Conservation (phyloP, 768 basidiomycete species). For the Gloeopeniophorella convolvens region DNA sequence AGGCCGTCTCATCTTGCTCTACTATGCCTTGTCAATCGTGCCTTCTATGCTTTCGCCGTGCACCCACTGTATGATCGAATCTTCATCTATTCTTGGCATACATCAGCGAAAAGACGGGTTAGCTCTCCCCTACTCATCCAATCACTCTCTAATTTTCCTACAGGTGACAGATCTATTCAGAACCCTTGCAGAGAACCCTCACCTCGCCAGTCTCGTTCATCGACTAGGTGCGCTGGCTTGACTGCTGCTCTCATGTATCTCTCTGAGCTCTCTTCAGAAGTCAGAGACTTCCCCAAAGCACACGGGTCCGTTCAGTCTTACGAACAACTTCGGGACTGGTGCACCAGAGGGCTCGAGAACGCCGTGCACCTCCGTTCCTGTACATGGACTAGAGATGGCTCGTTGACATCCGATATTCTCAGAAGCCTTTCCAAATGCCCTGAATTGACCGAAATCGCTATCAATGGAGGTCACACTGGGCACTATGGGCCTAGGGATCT, state of each 20-base stretch:
- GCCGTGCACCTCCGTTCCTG: conserved; percentile 57
- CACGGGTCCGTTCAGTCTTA: conserved; percentile 28
- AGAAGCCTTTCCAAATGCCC: conserved; percentile 39
- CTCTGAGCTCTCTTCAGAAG: conserved; percentile 37
- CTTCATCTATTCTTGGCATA: conserved; percentile 67
- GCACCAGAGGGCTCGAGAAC: conserved; percentile 49
- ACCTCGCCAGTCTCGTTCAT: conserved; percentile 53
- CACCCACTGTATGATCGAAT: conserved; percentile 51
- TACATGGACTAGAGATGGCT: conserved; percentile 77
- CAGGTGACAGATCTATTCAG: conserved; percentile 58
- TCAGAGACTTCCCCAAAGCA: conserved; percentile 67
- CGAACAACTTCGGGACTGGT: conserved; percentile 31
- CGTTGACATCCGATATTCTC: conserved; percentile 55
- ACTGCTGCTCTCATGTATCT: not conserved
- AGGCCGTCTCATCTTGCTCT: conserved; percentile 46
- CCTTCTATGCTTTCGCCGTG: conserved; percentile 46
- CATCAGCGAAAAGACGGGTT: conserved; percentile 55
- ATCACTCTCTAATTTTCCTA: not conserved
- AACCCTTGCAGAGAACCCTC: conserved; percentile 47
- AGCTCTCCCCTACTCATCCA: not conserved
- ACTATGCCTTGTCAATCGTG: conserved; percentile 50
- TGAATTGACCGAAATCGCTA: conserved; percentile 50
- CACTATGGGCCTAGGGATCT: conserved; percentile 52
- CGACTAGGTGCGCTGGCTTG: conserved; percentile 44
- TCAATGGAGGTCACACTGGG: conserved; percentile 57